A percentile compares a stretch with the other conserved stretches of the same genome.
Conservation (phyloP, 306 rosid species). For the Malus fusca region DNA sequence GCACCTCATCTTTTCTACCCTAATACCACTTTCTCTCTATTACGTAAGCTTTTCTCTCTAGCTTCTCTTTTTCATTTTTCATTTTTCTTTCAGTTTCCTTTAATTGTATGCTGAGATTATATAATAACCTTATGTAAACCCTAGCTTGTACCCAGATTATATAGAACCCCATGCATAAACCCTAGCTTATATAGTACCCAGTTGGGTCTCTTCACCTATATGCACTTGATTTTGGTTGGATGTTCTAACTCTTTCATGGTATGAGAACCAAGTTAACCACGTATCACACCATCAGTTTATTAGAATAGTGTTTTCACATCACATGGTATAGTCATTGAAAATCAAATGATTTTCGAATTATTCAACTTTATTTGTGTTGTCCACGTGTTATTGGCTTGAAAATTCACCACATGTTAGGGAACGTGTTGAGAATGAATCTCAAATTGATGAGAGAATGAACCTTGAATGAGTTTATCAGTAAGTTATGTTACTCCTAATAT, state of each 20-base stretch:
- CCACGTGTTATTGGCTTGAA: no score
- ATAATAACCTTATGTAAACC: no score
- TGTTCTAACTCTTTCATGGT: neutral
- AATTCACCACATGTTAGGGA: no score
- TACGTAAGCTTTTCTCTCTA: conserved; percentile 28
- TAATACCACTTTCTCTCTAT: conserved; percentile 24
- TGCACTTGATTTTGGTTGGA: neutral
- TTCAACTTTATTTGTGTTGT: no score
- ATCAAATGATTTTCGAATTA: neutral
- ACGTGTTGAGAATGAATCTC: no score
- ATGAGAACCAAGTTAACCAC: neutral
- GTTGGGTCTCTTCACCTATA: neutral
- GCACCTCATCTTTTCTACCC: conserved; percentile 45
- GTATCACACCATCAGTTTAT: neutral
- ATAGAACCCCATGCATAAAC: neutral
- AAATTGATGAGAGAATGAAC: no score
- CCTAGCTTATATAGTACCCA: neutral
- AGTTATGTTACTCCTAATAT: no score
- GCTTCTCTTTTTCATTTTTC: neutral
- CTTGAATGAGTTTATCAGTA: no score
- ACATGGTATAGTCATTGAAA: neutral
- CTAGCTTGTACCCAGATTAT: no score
- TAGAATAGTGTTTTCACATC: neutral
- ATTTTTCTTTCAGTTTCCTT: neutral
- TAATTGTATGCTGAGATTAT: neutral